Percentiles rank a stretch among this genome's conserved stretches.
Evolutionary conservation across 108 stramenopile species (phyloP).

Genomic region (Nannochloropsis oceanica): DNA sequence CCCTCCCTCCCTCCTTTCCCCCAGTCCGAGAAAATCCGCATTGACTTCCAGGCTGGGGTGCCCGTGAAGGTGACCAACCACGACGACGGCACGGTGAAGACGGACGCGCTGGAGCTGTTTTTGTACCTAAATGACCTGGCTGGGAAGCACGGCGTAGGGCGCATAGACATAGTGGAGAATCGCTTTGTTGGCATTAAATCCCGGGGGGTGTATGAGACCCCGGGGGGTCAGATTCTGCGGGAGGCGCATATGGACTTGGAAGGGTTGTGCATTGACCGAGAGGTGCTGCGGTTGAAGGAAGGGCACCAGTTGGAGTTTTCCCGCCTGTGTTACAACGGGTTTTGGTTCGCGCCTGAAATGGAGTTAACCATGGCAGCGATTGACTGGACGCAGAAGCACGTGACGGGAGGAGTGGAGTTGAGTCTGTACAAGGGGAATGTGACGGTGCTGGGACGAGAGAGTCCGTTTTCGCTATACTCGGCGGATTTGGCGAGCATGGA

Average conservation of each 20-base stretch:
- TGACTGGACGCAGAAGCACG: slow-evolving; percentile 67
- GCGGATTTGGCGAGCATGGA: slow-evolving; percentile 96
- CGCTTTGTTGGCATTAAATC: slow-evolving; percentile 99
- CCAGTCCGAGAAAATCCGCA: slow-evolving; percentile 40
- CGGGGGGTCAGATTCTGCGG: slow-evolving; percentile 86
- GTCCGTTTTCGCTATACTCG: slow-evolving; percentile 78
- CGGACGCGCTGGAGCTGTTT: slow-evolving; percentile 83
- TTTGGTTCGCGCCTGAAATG: slow-evolving; percentile 99
- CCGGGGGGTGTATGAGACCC: slow-evolving; percentile 97
- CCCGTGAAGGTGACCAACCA: slow-evolving; percentile 87
- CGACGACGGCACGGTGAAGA: slow-evolving; percentile 62
- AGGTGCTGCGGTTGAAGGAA: slow-evolving; percentile 93
- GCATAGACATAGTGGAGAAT: slow-evolving; percentile 98
- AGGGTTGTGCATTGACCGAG: slow-evolving; percentile 89
- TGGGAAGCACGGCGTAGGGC: slow-evolving; percentile 87
- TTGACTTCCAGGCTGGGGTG: slow-evolving; percentile 79
- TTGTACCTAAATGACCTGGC: slow-evolving; percentile 90
- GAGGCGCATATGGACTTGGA: slow-evolving; percentile 84
- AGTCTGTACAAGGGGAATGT: slow-evolving; percentile 92
- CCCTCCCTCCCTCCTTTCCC: not conserved
- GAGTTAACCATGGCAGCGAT: slow-evolving; percentile 77
- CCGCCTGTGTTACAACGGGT: slow-evolving; percentile 96
- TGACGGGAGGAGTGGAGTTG: slow-evolving; percentile 68
- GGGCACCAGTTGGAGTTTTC: slow-evolving; percentile 70
- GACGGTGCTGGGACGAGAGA: slow-evolving; percentile 60